Base-by-base conservation (phyloP, 768 basidiomycete genomes). In the Pisolithus albus region DNA sequence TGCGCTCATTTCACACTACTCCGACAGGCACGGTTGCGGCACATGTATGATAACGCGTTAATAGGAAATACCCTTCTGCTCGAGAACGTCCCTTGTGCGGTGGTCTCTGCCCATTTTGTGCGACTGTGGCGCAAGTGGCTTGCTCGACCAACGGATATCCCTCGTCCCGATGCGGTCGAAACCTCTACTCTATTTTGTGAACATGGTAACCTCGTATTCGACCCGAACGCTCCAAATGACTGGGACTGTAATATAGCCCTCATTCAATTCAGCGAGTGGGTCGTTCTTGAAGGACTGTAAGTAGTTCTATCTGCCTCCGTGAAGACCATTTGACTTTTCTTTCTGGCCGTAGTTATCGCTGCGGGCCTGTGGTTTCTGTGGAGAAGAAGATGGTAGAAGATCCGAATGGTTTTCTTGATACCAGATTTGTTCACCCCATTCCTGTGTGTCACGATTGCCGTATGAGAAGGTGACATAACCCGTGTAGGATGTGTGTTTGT, bases 41-140 rank as follows among this genome's bases (percentile, higher is more conserved):
- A 79, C 58, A 78, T 88, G 74, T 72, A 80, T 54, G 80, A 85
- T 53, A 74, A 76, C 54, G 67, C 75, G 47, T 60, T 80, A 46
- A 75, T 67, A 53, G 74, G 72, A 47, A 72, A 73, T 53, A 72
- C 68, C 49, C 59, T 65, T n/a, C 63, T 75, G 18, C 70, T 78
- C 13, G 75, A 79, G 42, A 71, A 76, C 44, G 69, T 74, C 34
- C 69, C 75, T 8, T 83, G 76, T 57, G 82, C 82, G 10, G 69
- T 88, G 38, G 66, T 88, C 38, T 77, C 84, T 7, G 68, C 76
- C 28, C 71, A 70, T 2, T 93, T 91, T 61, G 66, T 84, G 46
- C 80, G 75, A 23, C 59, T 70, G 37, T 93, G 91, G 91, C 73
- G 74, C 50, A 73, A 75, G 51, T 92, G 91, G 91, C 61, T 83